A percentile compares a stretch with the other conserved stretches of the same genome.
These are phyloP conservation scores for Candida railenensis DNA, from an alignment of 805 yeast genomes.

Conservation along the genomic window DNA sequence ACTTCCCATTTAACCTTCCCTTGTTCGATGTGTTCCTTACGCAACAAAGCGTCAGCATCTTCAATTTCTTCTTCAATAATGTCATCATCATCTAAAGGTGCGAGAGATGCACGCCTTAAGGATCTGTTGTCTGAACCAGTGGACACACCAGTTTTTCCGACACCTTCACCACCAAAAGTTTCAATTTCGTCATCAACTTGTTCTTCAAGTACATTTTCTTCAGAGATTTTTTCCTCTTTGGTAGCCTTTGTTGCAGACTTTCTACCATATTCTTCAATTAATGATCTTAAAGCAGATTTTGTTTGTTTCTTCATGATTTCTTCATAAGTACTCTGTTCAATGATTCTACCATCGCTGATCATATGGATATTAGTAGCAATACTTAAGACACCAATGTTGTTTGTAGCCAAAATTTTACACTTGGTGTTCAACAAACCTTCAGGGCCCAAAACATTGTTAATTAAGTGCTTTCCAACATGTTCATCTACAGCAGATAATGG, in stretches of 20 bases:
- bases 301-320: constrained; percentile 44
- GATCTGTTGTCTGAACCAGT: constrained; percentile 27
- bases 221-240: constrained; percentile 12
- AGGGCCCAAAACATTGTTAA: constrained; percentile 79
- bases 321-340: constrained; percentile 63
- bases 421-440: constrained; percentile 73
- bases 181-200: constrained; percentile 26
- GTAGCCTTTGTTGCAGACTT: constrained; percentile 21
- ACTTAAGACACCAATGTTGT: constrained; percentile 77
- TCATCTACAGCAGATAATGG: constrained; percentile 96
- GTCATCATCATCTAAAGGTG: constrained; percentile 35
- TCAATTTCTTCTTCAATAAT: constrained; percentile 33
- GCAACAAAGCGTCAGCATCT: constrained; percentile 37
- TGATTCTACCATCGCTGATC: constrained; percentile 65
- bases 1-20: constrained; percentile 92
- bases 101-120: constrained; percentile 67
- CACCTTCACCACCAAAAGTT: constrained; percentile 26
- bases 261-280: constrained; percentile 64
- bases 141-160: constrained; percentile 29
- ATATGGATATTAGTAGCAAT: constrained; percentile 70
- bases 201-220: constrained; percentile 13
- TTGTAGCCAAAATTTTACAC: constrained; percentile 80
- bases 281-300: constrained; percentile 49
- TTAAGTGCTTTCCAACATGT: constrained; percentile 87
- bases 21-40: constrained; percentile 82